phyloP scores from a whole-genome alignment of 139 green algal genomes.

The Coelastrella sp. region DNA sequence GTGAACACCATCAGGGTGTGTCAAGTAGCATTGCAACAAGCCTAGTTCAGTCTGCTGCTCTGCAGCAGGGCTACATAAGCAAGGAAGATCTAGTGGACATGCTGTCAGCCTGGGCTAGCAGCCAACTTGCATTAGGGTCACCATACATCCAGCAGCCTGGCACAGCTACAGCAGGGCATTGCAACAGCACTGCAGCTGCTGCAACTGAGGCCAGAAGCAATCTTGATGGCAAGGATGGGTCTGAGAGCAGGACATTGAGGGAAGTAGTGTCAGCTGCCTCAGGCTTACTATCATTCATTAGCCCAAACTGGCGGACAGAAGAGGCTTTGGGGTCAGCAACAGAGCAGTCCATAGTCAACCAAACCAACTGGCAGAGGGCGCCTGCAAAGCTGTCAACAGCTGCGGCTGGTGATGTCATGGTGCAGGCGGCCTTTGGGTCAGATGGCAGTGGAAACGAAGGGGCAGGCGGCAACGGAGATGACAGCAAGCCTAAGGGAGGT shows the following conservation, averaged over 20 bases:
- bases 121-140: too few species aligned
- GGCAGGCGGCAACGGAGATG: background rate
- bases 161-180: slow-evolving; percentile 32
- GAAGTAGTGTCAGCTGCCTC: slow-evolving; percentile 36
- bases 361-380: too few species aligned
- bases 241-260: background rate
- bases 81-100: background rate
- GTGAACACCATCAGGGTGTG: too few species aligned
- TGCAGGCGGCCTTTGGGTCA: slow-evolving; percentile 19
- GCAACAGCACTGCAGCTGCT: slow-evolving; percentile 25
- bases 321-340: slow-evolving; percentile 11
- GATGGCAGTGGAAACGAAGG: slow-evolving; percentile 43
- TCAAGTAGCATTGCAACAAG: too few species aligned
- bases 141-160: background rate
- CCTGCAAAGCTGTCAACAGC: too few species aligned
- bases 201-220: background rate
- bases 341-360: too few species aligned
- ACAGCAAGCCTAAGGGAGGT: background rate
- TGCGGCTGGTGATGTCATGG: background rate
- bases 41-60: too few species aligned
- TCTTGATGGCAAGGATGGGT: background rate
- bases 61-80: too few species aligned
- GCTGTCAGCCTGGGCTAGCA: slow-evolving; percentile 8
- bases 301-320: slow-evolving; percentile 36
- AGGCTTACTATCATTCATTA: slow-evolving; percentile 12